phyloP scores from a whole-genome alignment of 345 rosid species.

The Melastoma malabathricum region DNA sequence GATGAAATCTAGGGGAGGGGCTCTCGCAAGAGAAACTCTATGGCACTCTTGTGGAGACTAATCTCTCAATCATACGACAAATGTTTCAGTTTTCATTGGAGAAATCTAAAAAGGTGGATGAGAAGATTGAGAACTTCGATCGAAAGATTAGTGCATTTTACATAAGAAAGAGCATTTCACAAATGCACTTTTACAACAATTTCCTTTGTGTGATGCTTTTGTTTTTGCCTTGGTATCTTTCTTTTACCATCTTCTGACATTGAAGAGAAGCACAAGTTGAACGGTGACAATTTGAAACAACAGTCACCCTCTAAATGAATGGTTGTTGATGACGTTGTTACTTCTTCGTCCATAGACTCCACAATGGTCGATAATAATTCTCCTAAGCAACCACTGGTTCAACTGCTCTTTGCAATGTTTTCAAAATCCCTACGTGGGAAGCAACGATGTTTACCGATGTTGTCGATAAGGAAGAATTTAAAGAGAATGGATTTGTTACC shows the following conservation, averaged over 20 bases:
- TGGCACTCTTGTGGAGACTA: too few species aligned
- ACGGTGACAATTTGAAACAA: constrained; percentile 28
- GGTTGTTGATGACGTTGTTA: constrained; percentile 36
- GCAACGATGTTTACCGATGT: constrained; percentile 19
- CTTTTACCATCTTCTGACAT: constrained; percentile 1
- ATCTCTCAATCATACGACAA: too few species aligned
- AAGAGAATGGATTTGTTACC: constrained; percentile 4
- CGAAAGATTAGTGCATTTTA: too few species aligned
- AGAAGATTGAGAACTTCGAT: too few species aligned
- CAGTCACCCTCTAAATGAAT: constrained; percentile 37
- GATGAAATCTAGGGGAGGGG: too few species aligned
- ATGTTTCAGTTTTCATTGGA: too few species aligned
- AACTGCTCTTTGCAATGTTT: constrained; percentile 23
- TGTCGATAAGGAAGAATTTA: constrained; percentile 13
- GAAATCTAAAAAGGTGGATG: too few species aligned
- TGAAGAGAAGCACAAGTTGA: constrained; percentile 46
- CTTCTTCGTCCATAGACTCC: constrained; percentile 12
- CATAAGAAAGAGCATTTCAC: too few species aligned
- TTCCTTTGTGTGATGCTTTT: not conserved
- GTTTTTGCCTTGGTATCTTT: not conserved
- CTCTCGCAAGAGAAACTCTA: too few species aligned
- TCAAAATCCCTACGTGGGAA: constrained; percentile 16
- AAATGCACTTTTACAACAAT: too few species aligned
- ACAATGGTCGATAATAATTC: constrained; percentile 16
- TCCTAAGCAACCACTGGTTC: constrained; percentile 23